These are phyloP conservation scores for Quercus robur DNA, from an alignment of 306 rosid genomes.

Conservation along the genomic window DNA sequence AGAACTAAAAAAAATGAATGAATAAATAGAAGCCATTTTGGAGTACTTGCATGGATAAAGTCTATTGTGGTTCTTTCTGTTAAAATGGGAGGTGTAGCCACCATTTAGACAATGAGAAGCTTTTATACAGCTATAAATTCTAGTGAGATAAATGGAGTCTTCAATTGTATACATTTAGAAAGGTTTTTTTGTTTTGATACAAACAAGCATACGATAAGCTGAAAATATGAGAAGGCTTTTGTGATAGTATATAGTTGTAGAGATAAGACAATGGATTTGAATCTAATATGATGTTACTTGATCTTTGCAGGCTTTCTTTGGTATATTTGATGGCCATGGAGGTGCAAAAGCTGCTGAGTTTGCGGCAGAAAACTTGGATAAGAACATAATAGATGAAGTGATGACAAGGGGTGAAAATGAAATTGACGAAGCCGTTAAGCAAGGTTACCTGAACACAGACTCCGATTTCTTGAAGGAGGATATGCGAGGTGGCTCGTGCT, in stretches of 20 bases:
- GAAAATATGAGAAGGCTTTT: neutral
- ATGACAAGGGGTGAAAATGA: conserved; percentile 37
- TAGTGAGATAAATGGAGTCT: neutral
- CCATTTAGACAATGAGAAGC: neutral
- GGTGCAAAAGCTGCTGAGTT: conserved; percentile 86
- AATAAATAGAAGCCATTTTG: neutral
- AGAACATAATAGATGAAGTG: conserved; percentile 64
- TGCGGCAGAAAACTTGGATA: conserved; percentile 70
- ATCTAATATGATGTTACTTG: conserved; percentile 13
- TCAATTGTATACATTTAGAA: neutral
- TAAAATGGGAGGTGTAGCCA: neutral
- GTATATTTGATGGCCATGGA: conserved; percentile 93
- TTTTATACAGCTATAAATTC: neutral
- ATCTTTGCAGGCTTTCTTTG: conserved; percentile 80
- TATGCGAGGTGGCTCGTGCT: conserved; percentile 75
- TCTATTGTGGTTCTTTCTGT: neutral
- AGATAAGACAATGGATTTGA: neutral
- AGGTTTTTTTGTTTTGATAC: neutral
- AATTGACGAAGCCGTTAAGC: conserved; percentile 67
- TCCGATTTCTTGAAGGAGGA: conserved; percentile 74
- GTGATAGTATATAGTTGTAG: neutral
- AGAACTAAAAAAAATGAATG: neutral
- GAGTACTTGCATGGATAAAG: neutral
- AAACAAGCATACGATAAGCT: neutral
- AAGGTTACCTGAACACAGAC: conserved; percentile 80